A percentile compares a stretch with the other conserved stretches of the same genome.
Conservation (phyloP, 768 basidiomycete species). For the Rubroboletus pulcherrimus region DNA sequence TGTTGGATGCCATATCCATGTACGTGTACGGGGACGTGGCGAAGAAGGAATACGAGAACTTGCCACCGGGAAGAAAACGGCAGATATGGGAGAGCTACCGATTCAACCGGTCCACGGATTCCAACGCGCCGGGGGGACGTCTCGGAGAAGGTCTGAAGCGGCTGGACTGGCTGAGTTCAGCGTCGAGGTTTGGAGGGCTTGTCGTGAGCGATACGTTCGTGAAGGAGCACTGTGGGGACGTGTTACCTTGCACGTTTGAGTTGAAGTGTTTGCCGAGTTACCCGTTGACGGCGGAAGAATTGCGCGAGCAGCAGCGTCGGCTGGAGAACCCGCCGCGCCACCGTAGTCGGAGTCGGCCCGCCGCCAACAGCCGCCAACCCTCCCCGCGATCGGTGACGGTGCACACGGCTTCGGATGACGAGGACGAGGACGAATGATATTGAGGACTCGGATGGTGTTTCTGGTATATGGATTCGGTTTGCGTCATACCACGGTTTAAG, state of each 20-base stretch:
- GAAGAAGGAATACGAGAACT: conserved; percentile 48
- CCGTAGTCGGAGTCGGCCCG: conserved; percentile 21
- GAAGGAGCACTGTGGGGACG: conserved; percentile 42
- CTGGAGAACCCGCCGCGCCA: conserved; percentile 18
- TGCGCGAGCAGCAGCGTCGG: conserved; percentile 43
- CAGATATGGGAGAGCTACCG: conserved; percentile 52
- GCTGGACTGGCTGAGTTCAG: conserved; percentile 60
- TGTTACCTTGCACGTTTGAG: conserved; percentile 57
- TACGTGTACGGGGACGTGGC: conserved; percentile 50
- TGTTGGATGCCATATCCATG: conserved; percentile 51
- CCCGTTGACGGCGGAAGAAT: conserved; percentile 47
- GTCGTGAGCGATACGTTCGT: conserved; percentile 41
- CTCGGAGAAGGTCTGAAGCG: conserved; percentile 61
- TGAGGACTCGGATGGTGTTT: not conserved
- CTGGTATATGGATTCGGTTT: conserved; percentile 2
- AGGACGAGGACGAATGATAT: conserved; percentile 14
- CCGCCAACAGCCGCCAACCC: conserved; percentile 12
- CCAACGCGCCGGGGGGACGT: conserved; percentile 65
- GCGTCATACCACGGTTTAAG: conserved; percentile 14
- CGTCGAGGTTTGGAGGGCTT: conserved; percentile 65
- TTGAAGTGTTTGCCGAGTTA: conserved; percentile 48
- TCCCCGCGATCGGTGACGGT: conserved; percentile 17
- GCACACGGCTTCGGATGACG: conserved; percentile 10
- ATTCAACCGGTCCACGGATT: conserved; percentile 61
- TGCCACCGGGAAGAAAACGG: conserved; percentile 36